Percentiles rank a stretch among this genome's conserved stretches.
Conservation (phyloP, 352 stramenopile species). For the Blastocystis sp. region DNA sequence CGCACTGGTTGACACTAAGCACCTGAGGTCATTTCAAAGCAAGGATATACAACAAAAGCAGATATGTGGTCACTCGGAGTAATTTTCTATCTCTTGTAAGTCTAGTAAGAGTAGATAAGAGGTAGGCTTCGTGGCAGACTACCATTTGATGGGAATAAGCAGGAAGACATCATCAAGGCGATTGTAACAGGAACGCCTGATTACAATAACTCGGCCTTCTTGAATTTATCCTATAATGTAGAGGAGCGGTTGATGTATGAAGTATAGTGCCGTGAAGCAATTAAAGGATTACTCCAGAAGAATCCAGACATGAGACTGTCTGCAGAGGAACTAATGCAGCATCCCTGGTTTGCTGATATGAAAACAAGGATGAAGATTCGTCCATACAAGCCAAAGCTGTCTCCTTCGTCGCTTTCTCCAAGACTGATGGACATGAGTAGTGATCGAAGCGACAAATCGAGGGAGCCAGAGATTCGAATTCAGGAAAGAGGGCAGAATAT, state of each 20-base stretch:
- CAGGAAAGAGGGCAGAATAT: background rate
- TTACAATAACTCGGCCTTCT: conserved; percentile 69
- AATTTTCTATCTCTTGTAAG: conserved; percentile 80
- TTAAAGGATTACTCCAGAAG: conserved; percentile 65
- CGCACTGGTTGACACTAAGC: conserved; percentile 63
- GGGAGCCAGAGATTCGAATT: background rate
- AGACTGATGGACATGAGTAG: background rate
- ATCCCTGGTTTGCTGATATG: conserved; percentile 74
- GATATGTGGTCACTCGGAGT: conserved; percentile 85
- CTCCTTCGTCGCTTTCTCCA: background rate
- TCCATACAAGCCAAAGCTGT: conserved; percentile 40
- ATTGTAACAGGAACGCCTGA: conserved; percentile 79
- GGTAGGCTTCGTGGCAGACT: conserved; percentile 73
- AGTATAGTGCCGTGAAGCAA: conserved; percentile 48
- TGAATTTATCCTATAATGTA: conserved; percentile 64
- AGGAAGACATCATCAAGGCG: conserved; percentile 84
- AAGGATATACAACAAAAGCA: conserved; percentile 79
- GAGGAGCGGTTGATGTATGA: background rate
- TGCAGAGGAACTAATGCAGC: conserved; percentile 73
- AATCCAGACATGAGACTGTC: conserved; percentile 74
- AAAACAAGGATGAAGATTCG: conserved; percentile 55
- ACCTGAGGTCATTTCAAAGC: conserved; percentile 79
- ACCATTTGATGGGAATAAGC: conserved; percentile 81
- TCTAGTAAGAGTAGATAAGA: background rate
- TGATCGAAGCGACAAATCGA: background rate